These are phyloP conservation scores for Metschnikowia hibisci DNA, from an alignment of 805 yeast genomes.

Conservation along the genomic window DNA sequence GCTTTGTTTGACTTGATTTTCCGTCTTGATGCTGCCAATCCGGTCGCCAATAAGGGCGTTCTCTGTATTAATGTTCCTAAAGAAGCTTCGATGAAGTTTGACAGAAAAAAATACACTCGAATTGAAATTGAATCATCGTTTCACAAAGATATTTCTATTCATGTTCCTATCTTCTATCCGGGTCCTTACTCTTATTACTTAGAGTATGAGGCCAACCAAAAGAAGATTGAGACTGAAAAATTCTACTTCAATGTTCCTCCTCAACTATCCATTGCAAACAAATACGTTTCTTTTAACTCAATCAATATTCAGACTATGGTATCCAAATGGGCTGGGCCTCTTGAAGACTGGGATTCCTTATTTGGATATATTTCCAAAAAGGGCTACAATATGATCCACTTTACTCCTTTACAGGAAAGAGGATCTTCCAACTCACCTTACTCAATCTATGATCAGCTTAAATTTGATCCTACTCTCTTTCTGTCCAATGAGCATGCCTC, in stretches of 20 bases:
- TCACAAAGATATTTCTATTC: slow-evolving; percentile 57
- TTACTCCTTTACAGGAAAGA: slow-evolving; percentile 86
- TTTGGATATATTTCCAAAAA: slow-evolving; percentile 61
- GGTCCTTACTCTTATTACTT: slow-evolving; percentile 80
- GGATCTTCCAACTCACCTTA: slow-evolving; percentile 93
- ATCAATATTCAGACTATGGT: slow-evolving; percentile 80
- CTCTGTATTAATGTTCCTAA: slow-evolving; percentile 74
- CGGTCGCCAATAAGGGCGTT: slow-evolving; percentile 64
- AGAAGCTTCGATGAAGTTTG: slow-evolving; percentile 38
- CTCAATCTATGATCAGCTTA: slow-evolving; percentile 81
- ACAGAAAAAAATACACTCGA: slow-evolving; percentile 53
- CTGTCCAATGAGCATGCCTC: slow-evolving; percentile 50
- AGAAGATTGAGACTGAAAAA: slow-evolving; percentile 47
- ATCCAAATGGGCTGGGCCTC: slow-evolving; percentile 86
- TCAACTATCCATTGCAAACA: slow-evolving; percentile 52
- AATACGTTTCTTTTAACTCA: slow-evolving; percentile 67
- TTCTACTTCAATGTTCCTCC: slow-evolving; percentile 82
- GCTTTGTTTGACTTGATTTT: slow-evolving; percentile 50
- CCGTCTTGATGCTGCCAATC: slow-evolving; percentile 70
- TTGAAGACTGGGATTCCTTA: slow-evolving; percentile 60
- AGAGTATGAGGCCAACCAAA: slow-evolving; percentile 43
- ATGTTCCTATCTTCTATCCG: slow-evolving; percentile 59
- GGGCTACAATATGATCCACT: slow-evolving; percentile 94
- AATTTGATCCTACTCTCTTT: slow-evolving; percentile 67
- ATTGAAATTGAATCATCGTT: slow-evolving; percentile 53